Conservation (phyloP, 2,329 filamentous ascomycete genomes). For the Fusarium euwallaceae region DNA sequence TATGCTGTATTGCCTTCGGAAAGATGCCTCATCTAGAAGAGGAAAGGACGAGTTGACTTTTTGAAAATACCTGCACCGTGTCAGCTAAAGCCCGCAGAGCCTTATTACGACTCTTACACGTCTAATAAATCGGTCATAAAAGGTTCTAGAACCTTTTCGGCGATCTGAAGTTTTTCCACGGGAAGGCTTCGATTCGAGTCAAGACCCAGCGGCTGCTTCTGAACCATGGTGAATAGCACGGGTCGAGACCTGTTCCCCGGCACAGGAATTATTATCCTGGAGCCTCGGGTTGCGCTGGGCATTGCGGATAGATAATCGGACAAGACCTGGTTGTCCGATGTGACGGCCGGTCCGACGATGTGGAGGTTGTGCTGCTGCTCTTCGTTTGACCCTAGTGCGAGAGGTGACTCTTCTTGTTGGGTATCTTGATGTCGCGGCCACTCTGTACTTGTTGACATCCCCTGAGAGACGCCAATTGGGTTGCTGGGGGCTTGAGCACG, state of each 20-base stretch:
- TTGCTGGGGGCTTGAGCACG: too few species aligned
- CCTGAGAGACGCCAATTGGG: neutral
- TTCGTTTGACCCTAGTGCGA: constrained; percentile 50
- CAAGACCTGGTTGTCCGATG: constrained; percentile 71
- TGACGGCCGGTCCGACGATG: constrained; percentile 71
- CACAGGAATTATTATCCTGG: constrained; percentile 49
- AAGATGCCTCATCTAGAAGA: constrained; percentile 67
- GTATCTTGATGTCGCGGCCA: constrained; percentile 11
- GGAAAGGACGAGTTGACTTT: constrained; percentile 72
- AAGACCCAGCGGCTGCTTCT: constrained; percentile 60
- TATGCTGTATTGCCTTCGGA: constrained; percentile 61
- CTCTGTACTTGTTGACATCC: neutral
- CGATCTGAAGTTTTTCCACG: constrained; percentile 64
- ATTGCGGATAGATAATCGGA: constrained; percentile 66
- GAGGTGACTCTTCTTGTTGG: constrained; percentile 43
- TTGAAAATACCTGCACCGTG: constrained; percentile 33
- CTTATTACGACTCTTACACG: constrained; percentile 50
- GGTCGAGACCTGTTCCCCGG: constrained; percentile 52
- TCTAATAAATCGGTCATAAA: constrained; percentile 64
- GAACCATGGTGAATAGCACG: constrained; percentile 62
- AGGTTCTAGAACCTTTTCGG: constrained; percentile 71
- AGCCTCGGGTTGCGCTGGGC: constrained; percentile 46
- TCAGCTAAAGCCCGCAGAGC: constrained; percentile 9
- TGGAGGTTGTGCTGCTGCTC: constrained; percentile 60
- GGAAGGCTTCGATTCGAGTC: constrained; percentile 54